Percentiles rank a stretch among this genome's conserved stretches.
phyloP scores from a whole-genome alignment of 129 eudicot genomes.

The Tagetes erecta region DNA sequence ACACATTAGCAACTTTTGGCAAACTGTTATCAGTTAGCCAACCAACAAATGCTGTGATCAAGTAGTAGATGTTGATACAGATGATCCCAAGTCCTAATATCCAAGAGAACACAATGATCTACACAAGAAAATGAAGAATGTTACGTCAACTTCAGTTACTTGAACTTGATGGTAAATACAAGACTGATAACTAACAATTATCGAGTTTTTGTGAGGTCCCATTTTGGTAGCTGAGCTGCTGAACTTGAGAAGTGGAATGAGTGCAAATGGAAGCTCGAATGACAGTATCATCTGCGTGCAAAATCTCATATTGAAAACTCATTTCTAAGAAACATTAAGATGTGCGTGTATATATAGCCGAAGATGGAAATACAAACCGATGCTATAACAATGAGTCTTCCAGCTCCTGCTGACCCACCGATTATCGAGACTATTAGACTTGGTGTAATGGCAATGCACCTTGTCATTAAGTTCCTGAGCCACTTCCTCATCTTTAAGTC shows the following conservation, averaged over 20 bases:
- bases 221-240: conserved; percentile 67
- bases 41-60: conserved; percentile 52
- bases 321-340: not conserved
- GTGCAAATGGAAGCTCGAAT: conserved; percentile 84
- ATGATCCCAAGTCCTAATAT: conserved; percentile 71
- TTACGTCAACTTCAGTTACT: not conserved
- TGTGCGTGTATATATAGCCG: not conserved
- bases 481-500: conserved; percentile 66
- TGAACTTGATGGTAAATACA: not conserved
- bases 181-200: conserved; percentile 41
- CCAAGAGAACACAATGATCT: conserved; percentile 76
- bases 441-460: conserved; percentile 71
- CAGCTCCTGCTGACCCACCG: conserved; percentile 76
- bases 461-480: conserved; percentile 67
- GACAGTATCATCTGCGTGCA: conserved; percentile 68
- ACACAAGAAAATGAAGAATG: not conserved
- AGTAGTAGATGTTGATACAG: conserved; percentile 76
- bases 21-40: conserved; percentile 54
- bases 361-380: conserved; percentile 44
- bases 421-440: conserved; percentile 68
- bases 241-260: conserved; percentile 77
- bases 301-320: not conserved
- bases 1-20: conserved; percentile 63
- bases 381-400: conserved; percentile 68
- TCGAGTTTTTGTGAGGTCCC: conserved; percentile 83